phyloP scores from a whole-genome alignment of 2,329 filamentous ascomycete genomes.

The Sclerotinia nivalis region DNA sequence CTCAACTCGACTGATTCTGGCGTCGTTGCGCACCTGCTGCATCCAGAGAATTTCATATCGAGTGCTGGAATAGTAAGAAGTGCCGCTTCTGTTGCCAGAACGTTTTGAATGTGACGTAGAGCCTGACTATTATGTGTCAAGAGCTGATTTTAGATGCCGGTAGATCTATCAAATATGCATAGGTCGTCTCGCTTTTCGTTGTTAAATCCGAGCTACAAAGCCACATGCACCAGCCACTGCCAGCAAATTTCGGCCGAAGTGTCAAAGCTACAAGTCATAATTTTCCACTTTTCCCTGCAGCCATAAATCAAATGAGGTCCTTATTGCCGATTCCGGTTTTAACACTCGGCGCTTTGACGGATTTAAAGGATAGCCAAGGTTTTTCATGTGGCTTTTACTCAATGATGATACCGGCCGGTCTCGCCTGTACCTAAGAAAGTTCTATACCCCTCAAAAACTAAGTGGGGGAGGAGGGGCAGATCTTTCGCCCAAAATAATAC shows the following conservation, averaged over 20 bases:
- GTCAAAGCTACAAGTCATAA: background rate
- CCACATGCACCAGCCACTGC: background rate
- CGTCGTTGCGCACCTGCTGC: too few relatives aligned
- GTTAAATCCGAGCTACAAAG: background rate
- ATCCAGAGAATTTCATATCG: too few relatives aligned
- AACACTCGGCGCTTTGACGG: background rate
- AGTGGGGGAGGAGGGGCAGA: background rate
- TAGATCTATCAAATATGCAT: too few relatives aligned
- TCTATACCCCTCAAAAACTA: background rate
- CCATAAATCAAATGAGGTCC: background rate
- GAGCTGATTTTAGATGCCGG: too few relatives aligned
- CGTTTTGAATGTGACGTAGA: too few relatives aligned
- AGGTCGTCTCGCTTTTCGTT: background rate
- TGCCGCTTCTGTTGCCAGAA: too few relatives aligned
- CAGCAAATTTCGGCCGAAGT: background rate
- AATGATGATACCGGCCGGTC: background rate
- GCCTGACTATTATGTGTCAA: too few relatives aligned
- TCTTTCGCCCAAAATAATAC: background rate
- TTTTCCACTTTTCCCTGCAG: background rate
- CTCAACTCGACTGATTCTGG: too few relatives aligned
- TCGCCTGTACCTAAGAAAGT: background rate
- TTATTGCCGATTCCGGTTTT: background rate
- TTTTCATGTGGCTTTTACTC: background rate
- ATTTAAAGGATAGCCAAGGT: background rate
- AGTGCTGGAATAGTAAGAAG: too few relatives aligned